A percentile compares a stretch with the other conserved stretches of the same genome.
phyloP scores from a whole-genome alignment of 257 asterid genomes.

The Schizonepeta tenuifolia region DNA sequence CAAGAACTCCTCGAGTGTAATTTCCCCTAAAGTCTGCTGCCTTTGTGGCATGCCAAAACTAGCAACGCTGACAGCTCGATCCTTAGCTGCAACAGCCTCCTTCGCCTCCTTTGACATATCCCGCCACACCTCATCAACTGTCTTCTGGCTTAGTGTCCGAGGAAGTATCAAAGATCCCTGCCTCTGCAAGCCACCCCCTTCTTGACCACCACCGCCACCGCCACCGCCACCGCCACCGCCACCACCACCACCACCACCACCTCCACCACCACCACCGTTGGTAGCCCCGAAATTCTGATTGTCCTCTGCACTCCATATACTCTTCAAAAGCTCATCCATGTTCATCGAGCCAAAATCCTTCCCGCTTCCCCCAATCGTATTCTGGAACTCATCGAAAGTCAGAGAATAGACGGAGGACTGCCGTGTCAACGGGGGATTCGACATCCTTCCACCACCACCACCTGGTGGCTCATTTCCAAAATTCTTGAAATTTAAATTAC shows the following conservation, averaged over 20 bases:
- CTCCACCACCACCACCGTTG: constrained; percentile 27
- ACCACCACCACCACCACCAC: constrained; percentile 32
- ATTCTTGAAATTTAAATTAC: constrained; percentile 70
- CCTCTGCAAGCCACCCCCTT: constrained; percentile 64
- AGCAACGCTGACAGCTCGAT: constrained; percentile 29
- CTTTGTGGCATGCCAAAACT: constrained; percentile 57
- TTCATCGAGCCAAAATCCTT: constrained; percentile 98
- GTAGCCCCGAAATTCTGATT: constrained; percentile 59
- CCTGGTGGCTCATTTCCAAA: constrained; percentile 47
- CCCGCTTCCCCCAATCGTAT: constrained; percentile 59
- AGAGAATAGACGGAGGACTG: constrained; percentile 82
- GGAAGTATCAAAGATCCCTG: constrained; percentile 94
- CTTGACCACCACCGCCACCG: constrained; percentile 36
- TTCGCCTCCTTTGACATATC: constrained; percentile 73
- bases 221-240: constrained; percentile 34
- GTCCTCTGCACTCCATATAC: constrained; percentile 95
- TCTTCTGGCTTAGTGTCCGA: constrained; percentile 86
- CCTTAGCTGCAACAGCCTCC: constrained; percentile 44
- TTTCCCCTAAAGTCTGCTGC: constrained; percentile 80
- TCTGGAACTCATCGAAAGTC: constrained; percentile 93
- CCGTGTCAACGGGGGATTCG: constrained; percentile 51
- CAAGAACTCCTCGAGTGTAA: constrained; percentile 90
- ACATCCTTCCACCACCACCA: constrained; percentile 47
- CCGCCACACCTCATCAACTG: constrained; percentile 96
- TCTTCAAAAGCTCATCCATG: constrained; percentile 96